A percentile compares a stretch with the other conserved stretches of the same genome.
These are phyloP conservation scores for Breynia disticha DNA, from an alignment of 441 rosid species.

Conservation along the genomic window DNA sequence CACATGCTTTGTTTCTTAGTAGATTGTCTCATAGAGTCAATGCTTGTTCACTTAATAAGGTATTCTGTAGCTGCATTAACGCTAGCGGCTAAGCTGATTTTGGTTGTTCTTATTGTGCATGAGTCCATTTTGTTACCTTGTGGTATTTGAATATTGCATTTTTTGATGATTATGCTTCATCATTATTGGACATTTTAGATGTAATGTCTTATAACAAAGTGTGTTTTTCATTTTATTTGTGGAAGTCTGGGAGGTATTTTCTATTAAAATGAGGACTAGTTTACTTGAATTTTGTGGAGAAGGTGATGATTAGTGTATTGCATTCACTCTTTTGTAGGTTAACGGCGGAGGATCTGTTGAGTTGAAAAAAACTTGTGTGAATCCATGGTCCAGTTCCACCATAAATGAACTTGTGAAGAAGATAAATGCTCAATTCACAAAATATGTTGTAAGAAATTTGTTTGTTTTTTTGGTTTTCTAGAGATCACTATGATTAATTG, in stretches of 20 bases:
- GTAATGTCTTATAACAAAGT: no score
- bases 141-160: neutral
- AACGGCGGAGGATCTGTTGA: constrained; percentile 18
- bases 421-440: constrained; percentile 39
- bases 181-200: no score
- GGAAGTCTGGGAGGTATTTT: neutral
- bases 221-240: no score
- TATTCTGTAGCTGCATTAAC: constrained; percentile 6
- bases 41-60: constrained; percentile 40
- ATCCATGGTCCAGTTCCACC: constrained; percentile 75
- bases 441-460: constrained; percentile 44
- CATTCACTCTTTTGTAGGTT: constrained; percentile 29
- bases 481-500: constrained; percentile 10
- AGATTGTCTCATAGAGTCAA: constrained; percentile 50
- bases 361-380: constrained; percentile 21
- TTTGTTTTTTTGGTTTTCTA: constrained; percentile 3
- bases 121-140: neutral
- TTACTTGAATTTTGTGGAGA: neutral
- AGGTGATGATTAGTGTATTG: neutral
- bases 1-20: constrained; percentile 45
- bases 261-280: neutral
- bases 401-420: constrained; percentile 35
- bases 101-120: neutral
- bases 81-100: no score
- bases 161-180: no score